Conservation (phyloP, 257 asterid species). For the Fraxinus anomala region DNA sequence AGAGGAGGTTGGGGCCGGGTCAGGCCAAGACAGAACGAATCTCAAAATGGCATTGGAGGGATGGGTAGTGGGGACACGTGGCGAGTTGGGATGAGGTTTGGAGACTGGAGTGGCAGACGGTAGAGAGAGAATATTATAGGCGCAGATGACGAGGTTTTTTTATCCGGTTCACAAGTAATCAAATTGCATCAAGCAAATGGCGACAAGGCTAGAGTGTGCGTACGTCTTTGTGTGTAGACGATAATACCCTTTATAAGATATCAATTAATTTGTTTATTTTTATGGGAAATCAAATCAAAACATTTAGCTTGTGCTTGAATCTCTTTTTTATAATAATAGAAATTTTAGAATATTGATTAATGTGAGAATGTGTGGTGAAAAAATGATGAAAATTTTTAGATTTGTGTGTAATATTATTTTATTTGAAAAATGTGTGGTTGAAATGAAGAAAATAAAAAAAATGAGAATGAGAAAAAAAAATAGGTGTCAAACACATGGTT, state of each 20-base stretch:
- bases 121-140: constrained; percentile 23
- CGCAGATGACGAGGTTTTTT: constrained; percentile 58
- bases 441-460: too few species aligned
- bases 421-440: too few species aligned
- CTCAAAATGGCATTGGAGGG: constrained; percentile 41
- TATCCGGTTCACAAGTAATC: neutral
- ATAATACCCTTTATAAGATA: neutral
- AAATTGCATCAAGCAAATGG: neutral
- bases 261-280: too few species aligned
- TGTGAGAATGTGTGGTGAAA: too few species aligned
- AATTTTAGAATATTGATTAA: too few species aligned
- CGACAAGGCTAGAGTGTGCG: neutral
- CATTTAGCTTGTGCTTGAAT: too few species aligned
- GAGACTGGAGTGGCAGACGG: constrained; percentile 6
- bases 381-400: too few species aligned
- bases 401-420: too few species aligned
- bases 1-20: neutral
- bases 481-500: too few species aligned
- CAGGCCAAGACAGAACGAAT: constrained; percentile 32
- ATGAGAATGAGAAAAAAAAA: too few species aligned
- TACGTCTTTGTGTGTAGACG: neutral
- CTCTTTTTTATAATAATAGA: too few species aligned
- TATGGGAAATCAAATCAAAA: too few species aligned
- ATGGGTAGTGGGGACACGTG: constrained; percentile 47
- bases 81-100: constrained; percentile 39